Percentiles rank a stretch among this genome's conserved stretches.
Evolutionary conservation across 2,329 filamentous ascomycete genomes (phyloP).

Genomic region (Botrytis paeoniae): DNA sequence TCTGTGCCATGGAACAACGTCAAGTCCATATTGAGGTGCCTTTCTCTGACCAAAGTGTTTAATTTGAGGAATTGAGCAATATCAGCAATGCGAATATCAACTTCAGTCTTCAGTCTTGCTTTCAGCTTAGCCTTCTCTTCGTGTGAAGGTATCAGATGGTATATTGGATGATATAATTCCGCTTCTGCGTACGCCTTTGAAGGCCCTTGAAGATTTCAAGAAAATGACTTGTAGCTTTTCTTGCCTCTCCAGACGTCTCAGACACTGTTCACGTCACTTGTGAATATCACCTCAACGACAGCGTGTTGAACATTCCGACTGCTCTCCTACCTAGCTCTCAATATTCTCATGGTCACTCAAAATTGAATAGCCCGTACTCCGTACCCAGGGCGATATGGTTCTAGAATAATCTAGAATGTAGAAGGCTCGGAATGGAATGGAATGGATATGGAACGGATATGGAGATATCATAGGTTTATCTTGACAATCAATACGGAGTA

Average conservation of each 20-base stretch:
- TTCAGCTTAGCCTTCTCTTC: background rate
- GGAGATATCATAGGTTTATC: background rate
- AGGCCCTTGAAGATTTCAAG: background rate
- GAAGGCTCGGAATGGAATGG: background rate
- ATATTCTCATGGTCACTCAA: background rate
- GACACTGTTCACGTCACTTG: background rate
- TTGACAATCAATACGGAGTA: background rate
- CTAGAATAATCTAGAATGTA: conserved; percentile 6
- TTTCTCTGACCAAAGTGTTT: background rate
- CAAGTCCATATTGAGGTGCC: background rate
- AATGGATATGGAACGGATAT: background rate
- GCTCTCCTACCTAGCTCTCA: background rate
- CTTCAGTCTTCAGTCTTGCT: background rate
- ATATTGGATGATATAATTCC: background rate
- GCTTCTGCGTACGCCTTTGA: background rate
- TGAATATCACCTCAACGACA: background rate
- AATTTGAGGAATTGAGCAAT: background rate
- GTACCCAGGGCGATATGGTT: background rate
- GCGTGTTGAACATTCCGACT: background rate
- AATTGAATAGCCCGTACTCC: background rate
- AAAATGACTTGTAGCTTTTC: background rate
- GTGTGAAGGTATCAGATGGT: background rate
- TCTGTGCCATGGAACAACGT: background rate
- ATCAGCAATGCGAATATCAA: background rate
- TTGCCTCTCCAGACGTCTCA: background rate